Percentiles rank a stretch among this genome's conserved stretches.
These are phyloP conservation scores for Xylariaceae sp. DNA, from an alignment of 2,329 filamentous ascomycete genomes.

Conservation along the genomic window DNA sequence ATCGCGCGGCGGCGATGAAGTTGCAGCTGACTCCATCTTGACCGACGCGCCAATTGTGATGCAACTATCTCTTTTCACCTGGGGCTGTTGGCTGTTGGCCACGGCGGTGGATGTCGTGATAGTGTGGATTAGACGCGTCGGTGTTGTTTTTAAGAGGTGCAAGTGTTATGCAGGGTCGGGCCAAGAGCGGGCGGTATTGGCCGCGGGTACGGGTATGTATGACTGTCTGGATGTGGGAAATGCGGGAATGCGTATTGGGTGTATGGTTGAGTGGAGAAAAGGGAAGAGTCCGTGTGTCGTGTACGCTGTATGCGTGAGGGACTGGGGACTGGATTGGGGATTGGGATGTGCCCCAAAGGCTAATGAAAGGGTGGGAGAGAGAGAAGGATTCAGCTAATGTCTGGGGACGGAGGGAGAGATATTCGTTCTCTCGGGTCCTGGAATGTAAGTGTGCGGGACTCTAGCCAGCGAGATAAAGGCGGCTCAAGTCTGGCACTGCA, in stretches of 20 bases:
- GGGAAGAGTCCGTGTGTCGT: too few species aligned
- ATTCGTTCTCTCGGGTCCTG: too few species aligned
- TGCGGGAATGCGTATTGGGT: constrained; percentile 8
- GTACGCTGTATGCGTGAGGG: too few species aligned
- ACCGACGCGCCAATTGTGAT: constrained; percentile 13
- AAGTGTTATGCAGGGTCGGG: constrained; percentile 18
- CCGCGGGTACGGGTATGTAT: constrained; percentile 10
- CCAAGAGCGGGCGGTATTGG: constrained; percentile 21
- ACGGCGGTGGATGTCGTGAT: constrained; percentile 20
- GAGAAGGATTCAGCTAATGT: too few species aligned
- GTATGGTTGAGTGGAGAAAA: too few species aligned
- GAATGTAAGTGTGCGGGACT: too few species aligned
- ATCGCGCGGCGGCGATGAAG: constrained; percentile 29
- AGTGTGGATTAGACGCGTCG: constrained; percentile 9
- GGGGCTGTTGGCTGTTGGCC: constrained; percentile 4
- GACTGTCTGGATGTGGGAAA: constrained; percentile 1
- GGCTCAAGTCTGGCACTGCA: too few species aligned
- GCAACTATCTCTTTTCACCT: neutral
- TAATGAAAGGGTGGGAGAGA: too few species aligned
- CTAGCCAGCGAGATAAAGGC: too few species aligned
- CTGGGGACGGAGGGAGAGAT: too few species aligned
- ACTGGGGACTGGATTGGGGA: too few species aligned
- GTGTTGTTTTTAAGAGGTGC: constrained; percentile 26
- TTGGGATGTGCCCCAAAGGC: too few species aligned
- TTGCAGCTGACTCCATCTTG: constrained; percentile 24